Evolutionary conservation across 108 stramenopile genomes (phyloP).

Genomic region (Fragilaria radians): DNA sequence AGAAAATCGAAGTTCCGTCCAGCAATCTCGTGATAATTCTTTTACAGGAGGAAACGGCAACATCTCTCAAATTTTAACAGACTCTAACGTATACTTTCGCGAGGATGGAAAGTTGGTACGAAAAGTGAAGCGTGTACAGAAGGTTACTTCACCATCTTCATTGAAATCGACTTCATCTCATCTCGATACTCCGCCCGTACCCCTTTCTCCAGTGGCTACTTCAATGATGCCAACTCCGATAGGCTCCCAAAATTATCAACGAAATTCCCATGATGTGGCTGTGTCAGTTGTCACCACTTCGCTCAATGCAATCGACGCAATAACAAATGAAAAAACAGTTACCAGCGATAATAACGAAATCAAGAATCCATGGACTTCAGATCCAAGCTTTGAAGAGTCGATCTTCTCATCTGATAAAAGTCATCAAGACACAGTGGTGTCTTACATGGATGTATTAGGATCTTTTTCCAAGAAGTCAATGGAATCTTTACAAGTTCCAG

Average conservation of each 20-base stretch:
- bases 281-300: no score
- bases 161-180: no score
- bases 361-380: not conserved
- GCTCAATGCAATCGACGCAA: not conserved
- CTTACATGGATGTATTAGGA: not conserved
- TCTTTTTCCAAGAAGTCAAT: not conserved
- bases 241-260: no score
- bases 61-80: no score
- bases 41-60: no score
- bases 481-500: not conserved
- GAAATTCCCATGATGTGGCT: no score
- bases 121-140: conserved; percentile 21
- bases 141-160: no score
- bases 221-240: no score
- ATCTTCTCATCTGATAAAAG: not conserved
- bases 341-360: not conserved
- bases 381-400: not conserved
- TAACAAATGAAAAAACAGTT: not conserved
- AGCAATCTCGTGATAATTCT: no score
- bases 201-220: no score
- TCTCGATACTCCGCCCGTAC: no score
- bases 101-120: conserved; percentile 46
- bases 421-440: not conserved
- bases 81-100: conserved; percentile 26
- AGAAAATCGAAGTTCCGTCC: no score